Base-by-base conservation (phyloP, 306 rosid species). In the Rosa multiflora region DNA sequence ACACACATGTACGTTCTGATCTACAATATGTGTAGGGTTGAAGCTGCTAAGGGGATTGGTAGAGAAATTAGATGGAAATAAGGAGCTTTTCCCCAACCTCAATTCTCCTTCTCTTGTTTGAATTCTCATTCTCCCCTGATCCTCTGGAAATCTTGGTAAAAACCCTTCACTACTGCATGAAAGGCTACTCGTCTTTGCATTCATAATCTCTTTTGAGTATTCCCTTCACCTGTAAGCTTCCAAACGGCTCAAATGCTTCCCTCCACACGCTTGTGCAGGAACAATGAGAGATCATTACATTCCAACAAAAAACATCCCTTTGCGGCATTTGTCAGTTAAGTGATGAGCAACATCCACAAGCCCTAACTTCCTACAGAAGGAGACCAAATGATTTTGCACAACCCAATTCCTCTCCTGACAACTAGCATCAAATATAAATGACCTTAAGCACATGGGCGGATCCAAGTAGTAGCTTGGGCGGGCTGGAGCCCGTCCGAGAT, bases 351-450 rank as follows among this genome's bases (percentile, higher is more conserved):
- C 83, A 71, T 90, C 83, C 58, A 92, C 32, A 74, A 88, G 79
- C 89, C 93, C 97, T 64, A 90, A 87, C 80, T 52, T 89, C 47
- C 91, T 92, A 84, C 92, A 94, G 97, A 92, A 88, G 23, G 86
- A 84, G 35, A 94, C 76, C 83, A 94, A 55, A 52, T 97, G 91
- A 79, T 92, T 94, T 52, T 88, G 86, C 83, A 94, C 97, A 86
- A 87, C 83, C 84, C 92, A 80, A 76, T 87, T 80, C 97, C 90
- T 84, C 49, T 72, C 82, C 48, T 68, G 55, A 49, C 88, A 81
- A 74, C 86, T 56, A 81, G 77, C 76, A 72, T 77, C 81, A 53
- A 9, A 53, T 5, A 55, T 55, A 26, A 26, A 26, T 26, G 26
- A 55, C 84, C 86, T 55, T 81, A 63, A 89, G 97, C 78, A 94